Percentiles rank a stretch among this genome's conserved stretches.
Conservation (phyloP, 306 rosid genomes). For the Castanopsis chinensis region DNA sequence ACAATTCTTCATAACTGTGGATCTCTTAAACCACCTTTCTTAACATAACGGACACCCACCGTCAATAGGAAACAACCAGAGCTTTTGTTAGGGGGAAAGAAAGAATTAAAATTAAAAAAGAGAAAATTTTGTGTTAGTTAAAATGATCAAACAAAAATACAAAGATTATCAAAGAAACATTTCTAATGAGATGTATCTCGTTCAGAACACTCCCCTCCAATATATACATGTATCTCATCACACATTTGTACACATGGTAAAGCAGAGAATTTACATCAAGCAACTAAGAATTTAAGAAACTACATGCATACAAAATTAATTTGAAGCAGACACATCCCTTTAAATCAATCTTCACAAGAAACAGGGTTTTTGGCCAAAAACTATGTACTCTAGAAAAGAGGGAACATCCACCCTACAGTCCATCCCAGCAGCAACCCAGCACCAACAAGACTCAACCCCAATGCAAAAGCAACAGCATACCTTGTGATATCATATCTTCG, state of each 20-base stretch:
- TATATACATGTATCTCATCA: too few species aligned
- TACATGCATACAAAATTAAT: constrained; percentile 6
- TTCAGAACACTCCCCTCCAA: too few species aligned
- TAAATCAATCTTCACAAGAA: constrained; percentile 24
- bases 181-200: too few species aligned
- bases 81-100: too few species aligned
- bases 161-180: too few species aligned
- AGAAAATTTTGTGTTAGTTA: too few species aligned
- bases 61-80: too few species aligned
- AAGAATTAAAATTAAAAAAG: too few species aligned
- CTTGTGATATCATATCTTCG: constrained; percentile 34
- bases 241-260: neutral
- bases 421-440: constrained; percentile 89
- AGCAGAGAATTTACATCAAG: constrained; percentile 27
- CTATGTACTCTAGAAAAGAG: constrained; percentile 39
- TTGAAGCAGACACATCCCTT: neutral
- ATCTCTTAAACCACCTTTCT: too few species aligned
- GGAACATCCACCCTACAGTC: constrained; percentile 86
- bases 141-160: too few species aligned
- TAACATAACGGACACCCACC: too few species aligned
- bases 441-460: constrained; percentile 77
- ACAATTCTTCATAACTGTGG: too few species aligned
- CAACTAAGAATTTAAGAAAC: constrained; percentile 4
- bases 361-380: constrained; percentile 19
- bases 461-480: constrained; percentile 66